Conservation (phyloP, 192 early-diverging fungal genomes). For the Linnemannia schmuckeri region DNA sequence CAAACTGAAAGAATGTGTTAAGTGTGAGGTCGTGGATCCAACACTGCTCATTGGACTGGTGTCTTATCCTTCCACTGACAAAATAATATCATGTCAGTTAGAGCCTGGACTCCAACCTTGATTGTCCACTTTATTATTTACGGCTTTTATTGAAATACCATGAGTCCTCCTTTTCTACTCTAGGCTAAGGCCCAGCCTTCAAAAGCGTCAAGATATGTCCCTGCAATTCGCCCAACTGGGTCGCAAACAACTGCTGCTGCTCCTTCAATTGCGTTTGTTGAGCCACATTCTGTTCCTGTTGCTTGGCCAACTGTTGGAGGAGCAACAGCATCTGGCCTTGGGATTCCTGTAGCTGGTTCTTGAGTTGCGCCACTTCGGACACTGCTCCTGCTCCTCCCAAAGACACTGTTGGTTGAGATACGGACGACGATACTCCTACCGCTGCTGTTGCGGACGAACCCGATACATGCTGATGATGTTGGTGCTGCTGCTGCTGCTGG, state of each 20-base stretch:
- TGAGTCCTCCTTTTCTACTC: too few species aligned
- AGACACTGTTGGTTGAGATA: not conserved
- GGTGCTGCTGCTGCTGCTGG: too few species aligned
- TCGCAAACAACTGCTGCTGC: conserved; percentile 2
- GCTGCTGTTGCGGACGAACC: not conserved
- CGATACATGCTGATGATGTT: too few species aligned
- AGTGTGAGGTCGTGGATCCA: not conserved
- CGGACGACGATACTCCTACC: not conserved
- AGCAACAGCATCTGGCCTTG: not conserved
- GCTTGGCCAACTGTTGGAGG: not conserved
- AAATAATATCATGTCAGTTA: too few species aligned
- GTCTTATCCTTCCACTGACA: too few species aligned
- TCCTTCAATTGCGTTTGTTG: not conserved
- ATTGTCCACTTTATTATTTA: too few species aligned
- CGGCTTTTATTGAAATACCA: too few species aligned
- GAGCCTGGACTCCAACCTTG: too few species aligned
- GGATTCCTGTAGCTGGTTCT: not conserved
- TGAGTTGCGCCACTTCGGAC: not conserved
- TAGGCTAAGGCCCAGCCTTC: not conserved
- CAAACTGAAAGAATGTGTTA: not conserved
- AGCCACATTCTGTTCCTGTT: conserved; percentile 1
- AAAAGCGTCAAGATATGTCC: not conserved
- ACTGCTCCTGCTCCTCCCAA: not conserved
- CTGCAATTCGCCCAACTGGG: not conserved
- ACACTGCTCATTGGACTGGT: not conserved